Evolutionary conservation across 164 flowering plant species (phyloP), one percentile per base, ranked within the genome.

Genomic region (Paratinospora sagittata): DNA sequence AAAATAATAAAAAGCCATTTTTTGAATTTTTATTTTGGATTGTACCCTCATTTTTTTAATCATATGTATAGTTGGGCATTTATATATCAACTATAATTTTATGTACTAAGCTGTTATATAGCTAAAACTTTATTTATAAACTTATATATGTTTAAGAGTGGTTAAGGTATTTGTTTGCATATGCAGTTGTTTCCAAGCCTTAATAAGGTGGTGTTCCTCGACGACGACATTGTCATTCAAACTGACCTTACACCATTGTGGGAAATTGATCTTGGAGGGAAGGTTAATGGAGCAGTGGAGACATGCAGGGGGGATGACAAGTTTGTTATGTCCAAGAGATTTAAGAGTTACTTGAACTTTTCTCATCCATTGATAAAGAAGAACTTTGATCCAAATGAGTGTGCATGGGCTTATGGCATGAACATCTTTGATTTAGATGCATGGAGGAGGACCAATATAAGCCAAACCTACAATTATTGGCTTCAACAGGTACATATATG

Each of bases 351-450:
- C 67, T 73, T 96, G 77, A 96, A 96, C 85, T 96, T 96, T 73
- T 91, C 98, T 8, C 96, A 96, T 74, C 98, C 97, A 3, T 34
- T 93, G 74, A 88, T 96, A 72, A 68, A 85, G 3, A 67, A 81
- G 27, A 88, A 78, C 63, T 96, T 96, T 13, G 76, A 92, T 74
- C 93, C 97, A 1, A 71, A 86, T 34, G 90, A 91, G 79, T 96
- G 99, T 76, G 99, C 97, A 3, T 96, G 99, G 99, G 99, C 99
- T 24, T 96, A 96, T 73, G 99, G 98, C 34, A 93, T 96, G 98
- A 96, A 95, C 75, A 82, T 95, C 34, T 92, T 95, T 57, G 97
- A 95, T 77, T 82, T 95, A 0, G 84, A 86, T 27, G 97, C 91
- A 43, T 95, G 99, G 99, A 86, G 97, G 73, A 90, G 81, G 72